Evolutionary conservation across 768 basidiomycete genomes (phyloP).

Genomic region (Leccinum uliginosum): DNA sequence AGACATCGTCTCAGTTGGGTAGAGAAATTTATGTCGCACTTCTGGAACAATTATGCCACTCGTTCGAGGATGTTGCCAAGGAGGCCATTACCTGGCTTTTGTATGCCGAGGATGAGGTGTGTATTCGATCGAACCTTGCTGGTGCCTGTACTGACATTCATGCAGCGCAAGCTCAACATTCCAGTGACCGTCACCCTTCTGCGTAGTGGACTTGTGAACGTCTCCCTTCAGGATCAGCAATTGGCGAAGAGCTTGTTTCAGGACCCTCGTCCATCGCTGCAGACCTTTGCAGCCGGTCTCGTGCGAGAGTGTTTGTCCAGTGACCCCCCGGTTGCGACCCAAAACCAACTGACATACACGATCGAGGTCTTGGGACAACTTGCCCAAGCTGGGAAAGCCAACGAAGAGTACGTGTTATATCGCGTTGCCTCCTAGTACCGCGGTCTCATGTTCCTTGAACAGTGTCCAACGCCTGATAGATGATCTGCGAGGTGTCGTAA

Average conservation of each 20-base stretch:
- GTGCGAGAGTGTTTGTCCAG: slow-evolving; percentile 82
- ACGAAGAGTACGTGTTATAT: slow-evolving; percentile 68
- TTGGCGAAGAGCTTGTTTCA: slow-evolving; percentile 80
- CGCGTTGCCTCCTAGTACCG: not conserved
- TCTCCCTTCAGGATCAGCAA: slow-evolving; percentile 80
- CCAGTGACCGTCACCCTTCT: slow-evolving; percentile 89
- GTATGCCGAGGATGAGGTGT: slow-evolving; percentile 93
- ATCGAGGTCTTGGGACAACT: slow-evolving; percentile 80
- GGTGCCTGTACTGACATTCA: slow-evolving; percentile 5
- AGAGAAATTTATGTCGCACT: slow-evolving; percentile 91
- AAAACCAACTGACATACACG: slow-evolving; percentile 72
- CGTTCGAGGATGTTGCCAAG: slow-evolving; percentile 89
- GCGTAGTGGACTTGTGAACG: slow-evolving; percentile 74
- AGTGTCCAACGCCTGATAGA: slow-evolving; percentile 74
- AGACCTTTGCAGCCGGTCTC: slow-evolving; percentile 78
- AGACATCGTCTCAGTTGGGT: slow-evolving; percentile 78
- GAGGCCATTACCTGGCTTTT: slow-evolving; percentile 96
- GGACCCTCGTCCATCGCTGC: slow-evolving; percentile 70
- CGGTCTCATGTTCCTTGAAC: slow-evolving; percentile 2
- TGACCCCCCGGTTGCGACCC: slow-evolving; percentile 76
- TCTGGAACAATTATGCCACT: slow-evolving; percentile 82
- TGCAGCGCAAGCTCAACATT: slow-evolving; percentile 92
- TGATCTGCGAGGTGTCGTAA: slow-evolving; percentile 69
- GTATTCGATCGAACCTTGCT: slow-evolving; percentile 20
- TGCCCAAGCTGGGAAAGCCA: slow-evolving; percentile 68